These are phyloP conservation scores for Yamadazyma insecticola DNA, from an alignment of 805 yeast genomes.

Conservation along the genomic window DNA sequence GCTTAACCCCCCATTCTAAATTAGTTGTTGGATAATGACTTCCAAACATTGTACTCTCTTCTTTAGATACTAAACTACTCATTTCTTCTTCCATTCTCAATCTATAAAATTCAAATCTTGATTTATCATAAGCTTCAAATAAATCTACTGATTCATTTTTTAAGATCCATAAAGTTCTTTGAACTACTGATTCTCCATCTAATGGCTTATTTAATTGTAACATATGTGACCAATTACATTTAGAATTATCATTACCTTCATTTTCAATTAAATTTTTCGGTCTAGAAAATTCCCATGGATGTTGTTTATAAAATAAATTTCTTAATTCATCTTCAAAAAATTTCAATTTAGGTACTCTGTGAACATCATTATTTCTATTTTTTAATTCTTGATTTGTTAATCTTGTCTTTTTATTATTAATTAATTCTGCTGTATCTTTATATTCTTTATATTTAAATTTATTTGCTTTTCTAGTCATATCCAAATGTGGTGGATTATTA, in stretches of 20 bases:
- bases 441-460: conserved; percentile 21
- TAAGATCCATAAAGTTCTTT: conserved; percentile 39
- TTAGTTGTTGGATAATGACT: conserved; percentile 61
- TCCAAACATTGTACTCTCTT: conserved; percentile 85
- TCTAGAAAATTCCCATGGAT: conserved; percentile 96
- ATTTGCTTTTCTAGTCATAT: conserved; percentile 47
- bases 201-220: conserved; percentile 68
- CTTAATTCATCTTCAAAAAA: conserved; percentile 80
- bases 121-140: conserved; percentile 73
- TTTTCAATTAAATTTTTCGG: conserved; percentile 83
- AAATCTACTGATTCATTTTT: conserved; percentile 24
- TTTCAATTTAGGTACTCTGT: conserved; percentile 48
- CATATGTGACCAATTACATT: conserved; percentile 74
- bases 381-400: conserved; percentile 28
- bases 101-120: conserved; percentile 84
- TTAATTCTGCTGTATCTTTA: conserved; percentile 21
- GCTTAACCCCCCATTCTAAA: conserved; percentile 61
- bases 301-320: conserved; percentile 79
- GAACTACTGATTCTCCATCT: conserved; percentile 72
- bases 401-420: conserved; percentile 39
- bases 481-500: conserved; percentile 71
- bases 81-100: conserved; percentile 81
- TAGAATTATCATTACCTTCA: conserved; percentile 50
- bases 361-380: conserved; percentile 36
- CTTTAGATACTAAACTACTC: conserved; percentile 65